Percentiles rank a stretch among this genome's conserved stretches.
These are phyloP conservation scores for Stemphylium lycopersici DNA, from an alignment of 2,329 filamentous ascomycete genomes.

Conservation along the genomic window DNA sequence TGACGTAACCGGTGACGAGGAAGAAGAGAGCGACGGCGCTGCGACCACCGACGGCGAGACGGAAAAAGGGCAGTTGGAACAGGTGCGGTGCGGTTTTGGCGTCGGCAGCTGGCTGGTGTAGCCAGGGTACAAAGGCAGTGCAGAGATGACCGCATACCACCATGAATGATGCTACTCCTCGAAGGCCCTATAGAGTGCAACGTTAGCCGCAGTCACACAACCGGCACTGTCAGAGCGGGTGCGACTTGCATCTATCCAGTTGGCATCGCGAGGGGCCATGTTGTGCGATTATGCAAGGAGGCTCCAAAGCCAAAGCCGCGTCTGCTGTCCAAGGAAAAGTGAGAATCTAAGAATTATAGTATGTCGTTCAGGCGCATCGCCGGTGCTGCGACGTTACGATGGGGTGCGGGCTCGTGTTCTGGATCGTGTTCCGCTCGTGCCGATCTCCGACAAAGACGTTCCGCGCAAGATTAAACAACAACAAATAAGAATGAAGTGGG, in stretches of 20 bases:
- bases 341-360: slow-evolving; percentile 3
- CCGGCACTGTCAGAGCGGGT: slow-evolving; percentile 3
- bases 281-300: slow-evolving; percentile 15
- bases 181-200: slow-evolving; percentile 45
- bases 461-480: not conserved
- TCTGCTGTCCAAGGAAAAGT: slow-evolving; percentile 15
- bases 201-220: slow-evolving; percentile 31
- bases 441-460: slow-evolving; percentile 7
- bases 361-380: slow-evolving; percentile 19
- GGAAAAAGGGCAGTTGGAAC: slow-evolving; percentile 65
- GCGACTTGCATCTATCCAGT: slow-evolving; percentile 48
- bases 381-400: slow-evolving; percentile 5
- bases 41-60: slow-evolving; percentile 62
- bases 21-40: slow-evolving; percentile 49
- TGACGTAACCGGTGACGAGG: slow-evolving; percentile 69
- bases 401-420: not conserved
- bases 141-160: slow-evolving; percentile 53
- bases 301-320: slow-evolving; percentile 14
- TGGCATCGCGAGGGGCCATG: slow-evolving; percentile 48
- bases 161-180: slow-evolving; percentile 51
- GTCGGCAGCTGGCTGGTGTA: slow-evolving; percentile 49
- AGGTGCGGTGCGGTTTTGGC: slow-evolving; percentile 55
- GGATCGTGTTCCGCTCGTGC: not conserved
- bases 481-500: too few species aligned
- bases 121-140: slow-evolving; percentile 50